Conservation (phyloP, 805 yeast species). For the Starmera amethionina region DNA sequence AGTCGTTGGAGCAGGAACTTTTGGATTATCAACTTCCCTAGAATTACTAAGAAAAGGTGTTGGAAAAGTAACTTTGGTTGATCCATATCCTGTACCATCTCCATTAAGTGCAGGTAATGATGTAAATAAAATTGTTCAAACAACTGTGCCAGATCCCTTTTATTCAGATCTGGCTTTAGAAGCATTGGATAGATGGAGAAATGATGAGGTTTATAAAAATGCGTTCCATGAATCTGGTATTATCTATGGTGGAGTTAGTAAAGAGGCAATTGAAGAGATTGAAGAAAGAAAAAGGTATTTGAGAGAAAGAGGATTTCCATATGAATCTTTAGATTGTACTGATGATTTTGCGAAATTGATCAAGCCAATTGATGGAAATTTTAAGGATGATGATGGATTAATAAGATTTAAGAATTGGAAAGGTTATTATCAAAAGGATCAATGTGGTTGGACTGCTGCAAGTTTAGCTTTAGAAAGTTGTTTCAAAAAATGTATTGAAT, state of each 20-base stretch:
- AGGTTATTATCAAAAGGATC: slow-evolving; percentile 21
- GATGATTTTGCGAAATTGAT: slow-evolving; percentile 4
- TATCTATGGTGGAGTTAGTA: slow-evolving; percentile 14
- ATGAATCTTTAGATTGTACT: slow-evolving; percentile 3
- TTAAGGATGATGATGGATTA: background rate
- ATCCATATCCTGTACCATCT: slow-evolving; percentile 26
- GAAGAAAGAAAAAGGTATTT: slow-evolving; percentile 4
- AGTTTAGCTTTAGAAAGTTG: slow-evolving; percentile 20
- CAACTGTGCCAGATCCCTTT: slow-evolving; percentile 13
- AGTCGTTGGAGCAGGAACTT: slow-evolving; percentile 34
- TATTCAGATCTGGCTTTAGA: slow-evolving; percentile 22
- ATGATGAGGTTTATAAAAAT: slow-evolving; percentile 20
- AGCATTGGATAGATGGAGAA: slow-evolving; percentile 23
- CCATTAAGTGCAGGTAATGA: slow-evolving; percentile 31
- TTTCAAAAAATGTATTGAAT: slow-evolving; percentile 17
- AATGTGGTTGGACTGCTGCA: slow-evolving; percentile 30
- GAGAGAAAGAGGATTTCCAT: background rate
- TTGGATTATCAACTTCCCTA: slow-evolving; percentile 33
- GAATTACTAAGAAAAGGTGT: slow-evolving; percentile 25
- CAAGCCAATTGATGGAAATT: background rate
- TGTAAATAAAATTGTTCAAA: slow-evolving; percentile 29
- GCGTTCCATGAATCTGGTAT: slow-evolving; percentile 27
- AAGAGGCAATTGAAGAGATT: slow-evolving; percentile 9
- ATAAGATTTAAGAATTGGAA: slow-evolving; percentile 19
- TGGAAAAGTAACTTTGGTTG: slow-evolving; percentile 20